phyloP scores from a whole-genome alignment of 2,329 filamentous ascomycete genomes.

The Colletotrichum tropicale region DNA sequence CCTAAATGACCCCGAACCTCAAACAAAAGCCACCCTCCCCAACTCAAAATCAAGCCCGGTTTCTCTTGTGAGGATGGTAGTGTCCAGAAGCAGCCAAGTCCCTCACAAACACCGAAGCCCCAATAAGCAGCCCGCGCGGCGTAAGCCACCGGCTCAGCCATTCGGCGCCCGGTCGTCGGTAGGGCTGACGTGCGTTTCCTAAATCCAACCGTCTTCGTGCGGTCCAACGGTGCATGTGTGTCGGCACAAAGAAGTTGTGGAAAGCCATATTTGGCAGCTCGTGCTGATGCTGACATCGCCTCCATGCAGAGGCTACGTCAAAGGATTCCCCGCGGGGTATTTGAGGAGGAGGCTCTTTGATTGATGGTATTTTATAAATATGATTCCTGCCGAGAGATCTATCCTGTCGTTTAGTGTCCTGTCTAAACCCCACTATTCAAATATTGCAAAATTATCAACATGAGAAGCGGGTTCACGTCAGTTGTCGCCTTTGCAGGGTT shows the following conservation, averaged over 20 bases:
- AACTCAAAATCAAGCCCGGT: background rate
- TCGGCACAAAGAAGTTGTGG: background rate
- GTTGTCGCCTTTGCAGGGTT: background rate
- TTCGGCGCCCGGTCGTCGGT: background rate
- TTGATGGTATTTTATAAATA: background rate
- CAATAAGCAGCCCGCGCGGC: background rate
- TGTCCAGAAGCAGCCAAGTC: background rate
- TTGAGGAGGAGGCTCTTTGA: background rate
- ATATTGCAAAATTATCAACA: background rate
- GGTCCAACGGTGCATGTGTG: background rate
- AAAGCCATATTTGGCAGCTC: background rate
- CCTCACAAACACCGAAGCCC: background rate
- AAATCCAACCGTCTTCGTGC: background rate
- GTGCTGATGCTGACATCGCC: background rate
- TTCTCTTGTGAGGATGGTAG: background rate
- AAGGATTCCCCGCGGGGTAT: background rate
- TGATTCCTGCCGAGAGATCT: fast-evolving
- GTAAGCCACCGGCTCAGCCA: background rate
- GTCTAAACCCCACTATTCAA: background rate
- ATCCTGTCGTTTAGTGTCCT: background rate
- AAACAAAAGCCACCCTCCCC: background rate
- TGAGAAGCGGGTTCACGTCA: background rate
- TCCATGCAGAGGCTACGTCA: background rate
- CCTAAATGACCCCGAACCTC: background rate
- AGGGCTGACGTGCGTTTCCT: slow-evolving; percentile 6